Conservation (phyloP, 192 early-diverging fungal genomes). For the Linnemannia hyalina region DNA sequence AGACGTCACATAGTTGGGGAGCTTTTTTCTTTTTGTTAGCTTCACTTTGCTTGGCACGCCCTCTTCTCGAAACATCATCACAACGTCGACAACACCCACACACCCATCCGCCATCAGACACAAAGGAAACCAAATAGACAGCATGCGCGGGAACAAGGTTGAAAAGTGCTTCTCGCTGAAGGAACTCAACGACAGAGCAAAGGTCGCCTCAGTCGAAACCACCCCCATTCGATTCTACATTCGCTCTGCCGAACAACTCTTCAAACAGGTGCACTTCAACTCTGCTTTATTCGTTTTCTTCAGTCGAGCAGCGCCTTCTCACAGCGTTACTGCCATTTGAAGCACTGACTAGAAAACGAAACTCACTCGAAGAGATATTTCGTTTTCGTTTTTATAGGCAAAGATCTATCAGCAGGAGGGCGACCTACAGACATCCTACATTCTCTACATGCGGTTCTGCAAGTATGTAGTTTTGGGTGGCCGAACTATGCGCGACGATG, state of each 20-base stretch:
- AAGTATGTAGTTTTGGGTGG: slow-evolving; percentile 48
- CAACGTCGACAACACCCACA: background rate
- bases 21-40: background rate
- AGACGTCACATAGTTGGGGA: background rate
- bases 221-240: slow-evolving; percentile 62
- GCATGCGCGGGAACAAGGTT: slow-evolving; percentile 37
- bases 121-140: background rate
- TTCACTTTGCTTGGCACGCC: background rate
- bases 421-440: slow-evolving; percentile 76
- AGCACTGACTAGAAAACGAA: background rate
- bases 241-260: slow-evolving; percentile 60
- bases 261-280: slow-evolving; percentile 54
- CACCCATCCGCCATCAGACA: background rate
- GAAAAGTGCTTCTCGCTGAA: slow-evolving; percentile 37
- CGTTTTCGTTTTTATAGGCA: slow-evolving; percentile 24
- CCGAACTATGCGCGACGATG: background rate
- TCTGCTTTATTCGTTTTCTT: background rate
- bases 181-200: slow-evolving; percentile 51
- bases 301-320: too few species aligned
- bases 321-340: background rate
- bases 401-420: slow-evolving; percentile 72
- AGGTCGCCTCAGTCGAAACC: slow-evolving; percentile 39
- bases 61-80: background rate
- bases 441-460: slow-evolving; percentile 77
- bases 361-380: background rate